Evolutionary conservation across 2,329 filamentous ascomycete species (phyloP), one percentile per base, ranked within the genome.

Genomic region (Aspergillus ochraceoroseus): DNA sequence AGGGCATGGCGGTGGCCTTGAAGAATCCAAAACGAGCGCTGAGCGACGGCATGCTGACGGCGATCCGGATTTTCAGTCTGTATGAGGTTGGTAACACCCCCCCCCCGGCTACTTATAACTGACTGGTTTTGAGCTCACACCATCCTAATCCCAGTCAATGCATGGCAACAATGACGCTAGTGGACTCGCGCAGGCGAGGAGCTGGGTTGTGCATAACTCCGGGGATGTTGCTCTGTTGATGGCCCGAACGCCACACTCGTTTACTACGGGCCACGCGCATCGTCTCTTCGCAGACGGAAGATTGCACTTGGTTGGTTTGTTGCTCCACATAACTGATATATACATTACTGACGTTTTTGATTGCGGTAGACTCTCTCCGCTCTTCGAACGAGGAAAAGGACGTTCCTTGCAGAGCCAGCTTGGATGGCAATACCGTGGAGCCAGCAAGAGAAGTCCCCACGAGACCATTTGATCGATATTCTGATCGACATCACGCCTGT

Each of bases 401-500:
- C 12, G 13, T 38, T 38, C 13, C 33, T 43, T 18, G 29, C 23
- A 5, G 33, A 38, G 2, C 22, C 30, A 0, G 35, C 32, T 4
- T 38, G 41, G 33, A 38, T 28, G 17, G 35, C 31, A 17, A 35
- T 43, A 18, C 41, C 41, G 22, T 43, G 33, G 41, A 27, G 27
- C 11, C 13, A 38, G 14, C 30, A 23, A 15, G 20, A 33, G n/a
- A 43, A 43, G 30, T 34, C 30, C 7, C 30, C 34, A 9, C 30
- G 41, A n/a, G 35, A 43, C 30, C n/a, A 38, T n/a, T 12, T 43
- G 2, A 7, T 43, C 7, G 41, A 43, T 20, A 29, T 43, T 12
- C 7, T 43, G 2, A 28, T 38, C 3, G 41, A 43, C 9, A 30
- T 43, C n/a, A 17, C 33, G 5, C 15, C 28, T 3, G 7, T 30